Evolutionary conservation across 1,284 basidiomycete genomes (phyloP).

Genomic region (Ustilago hordei): DNA sequence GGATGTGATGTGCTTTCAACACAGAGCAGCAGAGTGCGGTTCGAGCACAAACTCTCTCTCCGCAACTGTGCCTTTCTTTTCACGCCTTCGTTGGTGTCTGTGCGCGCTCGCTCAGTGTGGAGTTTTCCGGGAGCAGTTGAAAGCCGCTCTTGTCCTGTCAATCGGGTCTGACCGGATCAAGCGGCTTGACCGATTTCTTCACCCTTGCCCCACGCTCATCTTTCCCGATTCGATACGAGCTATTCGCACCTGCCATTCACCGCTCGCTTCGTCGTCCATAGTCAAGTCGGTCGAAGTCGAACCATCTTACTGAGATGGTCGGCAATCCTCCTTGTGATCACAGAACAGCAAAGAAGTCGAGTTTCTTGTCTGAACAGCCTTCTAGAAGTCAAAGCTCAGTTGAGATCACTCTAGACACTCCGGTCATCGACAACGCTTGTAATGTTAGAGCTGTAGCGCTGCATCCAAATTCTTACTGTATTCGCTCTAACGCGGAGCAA

Average conservation of each 20-base stretch:
- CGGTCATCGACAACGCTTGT: neutral
- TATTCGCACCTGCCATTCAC: neutral
- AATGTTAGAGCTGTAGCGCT: neutral
- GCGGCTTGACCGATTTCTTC: constrained; percentile 11
- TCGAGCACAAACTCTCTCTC: constrained; percentile 13
- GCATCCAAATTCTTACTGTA: too few relatives aligned
- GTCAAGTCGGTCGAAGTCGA: too few relatives aligned
- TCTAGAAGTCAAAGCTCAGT: neutral
- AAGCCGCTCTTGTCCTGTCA: constrained; percentile 22
- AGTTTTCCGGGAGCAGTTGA: constrained; percentile 32
- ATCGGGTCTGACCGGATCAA: constrained; percentile 36
- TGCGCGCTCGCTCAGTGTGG: constrained; percentile 16
- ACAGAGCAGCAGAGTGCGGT: constrained; percentile 9
- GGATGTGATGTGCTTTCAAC: neutral
- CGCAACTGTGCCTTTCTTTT: neutral
- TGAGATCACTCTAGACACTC: neutral
- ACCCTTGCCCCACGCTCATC: constrained; percentile 21
- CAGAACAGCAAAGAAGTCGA: too few relatives aligned
- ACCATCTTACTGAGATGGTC: too few relatives aligned
- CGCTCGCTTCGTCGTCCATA: neutral
- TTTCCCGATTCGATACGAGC: constrained; percentile 14
- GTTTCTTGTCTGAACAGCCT: too few relatives aligned
- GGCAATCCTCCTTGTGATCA: too few relatives aligned
- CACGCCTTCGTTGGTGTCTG: constrained; percentile 10
- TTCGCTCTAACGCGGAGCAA: too few relatives aligned